Evolutionary conservation across 768 basidiomycete genomes (phyloP), one percentile per base, ranked within the genome.

Genomic region (Termitomyces eurrhizus): DNA sequence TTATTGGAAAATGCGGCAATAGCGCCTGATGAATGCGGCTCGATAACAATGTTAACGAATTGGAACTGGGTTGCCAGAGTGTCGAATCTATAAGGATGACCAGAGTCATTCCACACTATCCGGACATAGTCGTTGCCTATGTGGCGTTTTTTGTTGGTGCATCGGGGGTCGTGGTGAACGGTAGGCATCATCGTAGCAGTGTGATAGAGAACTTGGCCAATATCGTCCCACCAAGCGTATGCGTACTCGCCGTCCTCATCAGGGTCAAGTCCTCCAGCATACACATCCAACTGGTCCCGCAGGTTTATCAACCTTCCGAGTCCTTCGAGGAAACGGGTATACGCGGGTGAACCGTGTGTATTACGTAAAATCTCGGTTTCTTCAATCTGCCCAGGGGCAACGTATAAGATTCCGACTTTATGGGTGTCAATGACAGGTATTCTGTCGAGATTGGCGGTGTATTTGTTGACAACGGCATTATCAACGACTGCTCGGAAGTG

Each of bases 201-300:
- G 73, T 98, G 97, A 71, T 92, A 99, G 57, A 98, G 81, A 62
- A 97, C 86, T 70, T 98, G 95, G 4, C 90, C 87, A 53, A 98
- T 95, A 68, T 98, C 95, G 72, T 98, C 95, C 93, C 95, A 97
- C 95, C 96, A 99, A 0, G 95, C 94, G 70, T 98, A 98, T 0
- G 96, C 93, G 69, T 95, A 97, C 73, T 95, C 91, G 14, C 97
- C 97, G 68, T 99, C 95, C 67, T 90, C 85, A 62, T 94, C 92
- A 8, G 93, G 86, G 68, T 94, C 89, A 29, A 98, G 80, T 4
- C 94, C 93, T 8, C 95, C 97, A 2, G 91, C 90, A 71, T 95
- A 97, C 18, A 98, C 87, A 69, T 96, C 95, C 11, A 89, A 81
- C 72, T 96, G 94, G 11, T 92, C 93, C 18, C 93, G 87, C 21